Evolutionary conservation across 225 moss, liverwort and hornwort species (phyloP), one percentile per base, ranked within the genome.

Genomic region (Bryoerythrophyllum caledonicum): DNA sequence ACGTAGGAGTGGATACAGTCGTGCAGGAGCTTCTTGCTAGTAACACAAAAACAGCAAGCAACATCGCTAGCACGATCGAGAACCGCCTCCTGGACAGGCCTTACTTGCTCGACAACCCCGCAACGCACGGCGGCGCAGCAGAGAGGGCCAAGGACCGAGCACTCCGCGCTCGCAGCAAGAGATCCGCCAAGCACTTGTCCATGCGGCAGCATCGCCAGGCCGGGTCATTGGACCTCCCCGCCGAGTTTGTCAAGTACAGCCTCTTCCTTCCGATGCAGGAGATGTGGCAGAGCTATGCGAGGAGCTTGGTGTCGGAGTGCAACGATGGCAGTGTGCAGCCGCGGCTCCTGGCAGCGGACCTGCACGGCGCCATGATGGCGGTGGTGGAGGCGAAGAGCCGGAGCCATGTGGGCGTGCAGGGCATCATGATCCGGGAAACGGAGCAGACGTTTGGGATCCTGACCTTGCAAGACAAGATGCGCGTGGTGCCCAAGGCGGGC

Each of bases 391-490:
- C 90, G 60, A 93, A 91, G 73, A 85, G 78, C 55, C 68, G 79
- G 24, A 79, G 87, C 72, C 82, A 80, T 46, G 71, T 84, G 25
- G 95, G 91, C 58, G 80, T 72, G 7, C 90, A 89, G 65, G 97
- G 97, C 63, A 87, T 99, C 55, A 88, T 95, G 90, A 77, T 93
- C 7, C 82, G 95, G 69, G 97, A 99, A 75, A 99, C 97, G 2
- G 84, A 90, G 72, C 87, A 86, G 59, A 91, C 93, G 1, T 91
- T 95, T 23, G 94, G 93, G 34, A 82, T 99, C 17, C 57, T 95
- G 7, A 99, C 89, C 15, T 43, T 63, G 40, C 71, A 84, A 28
- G 86, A 92, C 74, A 92, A 84, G 60, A 81, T 99, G 46, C 80
- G 81, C 74, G 89, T 90, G 38, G 82, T 99, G 9, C 93, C 91